Evolutionary conservation across 2,329 filamentous ascomycete genomes (phyloP), one percentile per base, ranked within the genome.

Genomic region (Colletotrichum sp.): DNA sequence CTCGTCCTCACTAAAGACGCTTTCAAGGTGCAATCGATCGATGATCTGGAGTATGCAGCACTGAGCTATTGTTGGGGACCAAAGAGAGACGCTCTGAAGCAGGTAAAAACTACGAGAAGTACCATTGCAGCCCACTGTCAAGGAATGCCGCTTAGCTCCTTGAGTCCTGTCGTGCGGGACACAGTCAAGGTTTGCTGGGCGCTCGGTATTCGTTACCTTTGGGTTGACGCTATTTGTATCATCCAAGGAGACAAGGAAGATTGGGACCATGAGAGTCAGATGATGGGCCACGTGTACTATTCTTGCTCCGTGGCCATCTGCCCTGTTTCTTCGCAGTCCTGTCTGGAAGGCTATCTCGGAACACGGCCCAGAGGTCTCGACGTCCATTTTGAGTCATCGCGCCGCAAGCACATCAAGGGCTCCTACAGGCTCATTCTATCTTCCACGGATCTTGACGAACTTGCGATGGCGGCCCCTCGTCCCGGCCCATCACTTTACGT

Each of bases 1-100:
- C 39, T 44, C 8, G 2, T 44, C 9, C 1, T 44, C 18, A 44
- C 39, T n/a, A n/a, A 44, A 44, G 39, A 44, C 39, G 18, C 18
- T 18, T 6, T n/a, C 5, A 44, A n/a, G 0, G 3, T 44, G 18
- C 2, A 5, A 44, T n/a, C 9, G 8, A 44, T n/a, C 8, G 39
- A 44, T n/a, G 39, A 44, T 10, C 2, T 44, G 39, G 18, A 44
- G 39, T 44, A 44, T 44, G 39, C 39, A n/a, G 39, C 39, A 44
- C 39, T 44, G 8, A 44, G 39, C 18, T 44, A 44, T 44, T 44
- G 39, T 10, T 44, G 39, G 39, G 9, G 39, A n/a, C 39, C 39
- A 6, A 44, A 44, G 6, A n/a, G 18, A 44, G 39, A 44, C 39
- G 39, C 39, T 44, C 18, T 44, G 10, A 44, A n/a, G 5, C 39